Conservation (phyloP, 805 yeast genomes). For the Tetrapisispora phaffii region DNA sequence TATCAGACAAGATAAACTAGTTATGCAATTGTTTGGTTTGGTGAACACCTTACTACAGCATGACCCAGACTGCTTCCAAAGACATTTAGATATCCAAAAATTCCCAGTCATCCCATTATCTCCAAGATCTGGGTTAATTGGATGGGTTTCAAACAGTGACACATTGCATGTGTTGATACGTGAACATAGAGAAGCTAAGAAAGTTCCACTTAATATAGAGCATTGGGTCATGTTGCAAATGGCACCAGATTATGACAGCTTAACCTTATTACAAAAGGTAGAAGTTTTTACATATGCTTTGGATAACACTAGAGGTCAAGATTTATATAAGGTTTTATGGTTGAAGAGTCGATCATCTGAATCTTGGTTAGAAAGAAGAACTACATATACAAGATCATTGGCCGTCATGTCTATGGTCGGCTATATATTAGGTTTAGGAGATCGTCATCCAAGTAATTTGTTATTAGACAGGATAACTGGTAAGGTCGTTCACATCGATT, state of each 20-base stretch:
- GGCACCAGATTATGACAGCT: slow-evolving; percentile 90
- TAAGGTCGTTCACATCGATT: slow-evolving; percentile 92
- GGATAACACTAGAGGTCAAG: slow-evolving; percentile 94
- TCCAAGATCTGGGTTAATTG: slow-evolving; percentile 91
- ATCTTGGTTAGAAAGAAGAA: slow-evolving; percentile 95
- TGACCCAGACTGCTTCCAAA: slow-evolving; percentile 91
- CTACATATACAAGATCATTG: slow-evolving; percentile 87
- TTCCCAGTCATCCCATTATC: slow-evolving; percentile 92
- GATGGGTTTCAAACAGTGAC: slow-evolving; percentile 97
- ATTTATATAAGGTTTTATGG: slow-evolving; percentile 91
- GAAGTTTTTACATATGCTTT: slow-evolving; percentile 94
- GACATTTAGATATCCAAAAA: slow-evolving; percentile 87
- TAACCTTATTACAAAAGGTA: slow-evolving; percentile 83
- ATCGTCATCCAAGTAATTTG: slow-evolving; percentile 93
- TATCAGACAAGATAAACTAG: slow-evolving; percentile 92
- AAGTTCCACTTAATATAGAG: slow-evolving; percentile 81
- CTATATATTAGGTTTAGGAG: slow-evolving; percentile 91
- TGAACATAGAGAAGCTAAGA: slow-evolving; percentile 86
- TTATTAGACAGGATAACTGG: slow-evolving; percentile 94
- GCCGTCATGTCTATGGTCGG: slow-evolving; percentile 99
- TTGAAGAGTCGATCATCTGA: slow-evolving; percentile 91
- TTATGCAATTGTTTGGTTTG: slow-evolving; percentile 93
- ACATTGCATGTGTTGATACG: slow-evolving; percentile 89
- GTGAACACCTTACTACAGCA: slow-evolving; percentile 82
- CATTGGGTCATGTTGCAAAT: slow-evolving; percentile 93